phyloP scores from a whole-genome alignment of 2,329 filamentous ascomycete species.

The Ascochyta rabiei region DNA sequence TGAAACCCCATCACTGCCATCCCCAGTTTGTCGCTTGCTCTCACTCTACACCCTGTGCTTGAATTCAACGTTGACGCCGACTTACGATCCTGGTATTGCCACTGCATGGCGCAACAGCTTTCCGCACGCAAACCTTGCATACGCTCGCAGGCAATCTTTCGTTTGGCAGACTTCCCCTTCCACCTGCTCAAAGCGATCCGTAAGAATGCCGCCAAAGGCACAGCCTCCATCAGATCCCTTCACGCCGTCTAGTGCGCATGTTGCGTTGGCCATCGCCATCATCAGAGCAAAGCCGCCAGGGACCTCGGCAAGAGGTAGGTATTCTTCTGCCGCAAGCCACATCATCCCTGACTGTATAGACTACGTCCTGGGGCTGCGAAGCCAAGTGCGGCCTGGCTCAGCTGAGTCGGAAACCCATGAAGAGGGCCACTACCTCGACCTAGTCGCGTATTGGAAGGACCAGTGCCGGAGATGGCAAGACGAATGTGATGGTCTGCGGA shows the following conservation, averaged over 20 bases:
- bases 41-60: neutral
- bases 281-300: slow-evolving; percentile 48
- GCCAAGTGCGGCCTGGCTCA: slow-evolving; percentile 38
- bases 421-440: slow-evolving; percentile 46
- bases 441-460: slow-evolving; percentile 49
- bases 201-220: slow-evolving; percentile 6
- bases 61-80: neutral
- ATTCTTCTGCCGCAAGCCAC: neutral
- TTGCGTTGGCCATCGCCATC: slow-evolving; percentile 46
- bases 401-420: slow-evolving; percentile 29
- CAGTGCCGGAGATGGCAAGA: slow-evolving; percentile 31
- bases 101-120: neutral
- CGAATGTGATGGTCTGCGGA: slow-evolving; percentile 30
- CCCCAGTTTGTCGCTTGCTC: neutral
- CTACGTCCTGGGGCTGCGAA: slow-evolving; percentile 43
- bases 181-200: neutral
- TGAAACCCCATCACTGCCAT: neutral
- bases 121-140: neutral
- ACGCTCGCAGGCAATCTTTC: neutral
- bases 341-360: slow-evolving; percentile 25
- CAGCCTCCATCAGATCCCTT: slow-evolving; percentile 1
- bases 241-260: slow-evolving; percentile 32
- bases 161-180: neutral
- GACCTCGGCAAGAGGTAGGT: slow-evolving; percentile 40
- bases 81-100: neutral